Percentiles rank a stretch among this genome's conserved stretches.
phyloP scores from a whole-genome alignment of 192 early-diverging fungal genomes.

The Linnemannia hyalina region DNA sequence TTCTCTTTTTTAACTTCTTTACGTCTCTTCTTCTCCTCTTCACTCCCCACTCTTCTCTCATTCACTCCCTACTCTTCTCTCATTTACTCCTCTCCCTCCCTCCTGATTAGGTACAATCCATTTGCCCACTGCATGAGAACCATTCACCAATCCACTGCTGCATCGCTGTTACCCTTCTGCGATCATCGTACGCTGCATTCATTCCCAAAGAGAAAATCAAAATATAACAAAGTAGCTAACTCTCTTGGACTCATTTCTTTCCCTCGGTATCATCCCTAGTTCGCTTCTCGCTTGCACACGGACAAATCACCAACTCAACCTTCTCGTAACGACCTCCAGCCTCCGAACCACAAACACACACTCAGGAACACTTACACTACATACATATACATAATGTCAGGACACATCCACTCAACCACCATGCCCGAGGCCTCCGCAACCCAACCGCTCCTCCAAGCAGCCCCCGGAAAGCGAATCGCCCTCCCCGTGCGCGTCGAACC shows the following conservation, averaged over 20 bases:
- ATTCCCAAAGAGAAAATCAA: neutral
- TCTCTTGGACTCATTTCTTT: neutral
- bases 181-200: neutral
- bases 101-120: neutral
- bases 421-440: conserved; percentile 42
- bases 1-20: neutral
- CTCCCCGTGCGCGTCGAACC: conserved; percentile 86
- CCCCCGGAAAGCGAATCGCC: conserved; percentile 75
- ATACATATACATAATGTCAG: conserved; percentile 25
- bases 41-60: neutral
- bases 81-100: neutral
- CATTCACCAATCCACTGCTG: neutral
- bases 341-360: neutral
- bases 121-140: neutral
- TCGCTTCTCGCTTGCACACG: neutral
- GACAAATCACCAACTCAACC: neutral
- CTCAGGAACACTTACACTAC: neutral
- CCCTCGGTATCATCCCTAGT: conserved; percentile 2
- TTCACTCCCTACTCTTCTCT: neutral
- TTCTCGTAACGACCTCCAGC: neutral
- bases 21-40: neutral
- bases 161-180: neutral
- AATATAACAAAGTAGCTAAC: neutral
- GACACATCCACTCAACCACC: conserved; percentile 48
- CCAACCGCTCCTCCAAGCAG: conserved; percentile 50